phyloP scores from a whole-genome alignment of 73 alveolate species.

The Durusdinium trenchii region DNA sequence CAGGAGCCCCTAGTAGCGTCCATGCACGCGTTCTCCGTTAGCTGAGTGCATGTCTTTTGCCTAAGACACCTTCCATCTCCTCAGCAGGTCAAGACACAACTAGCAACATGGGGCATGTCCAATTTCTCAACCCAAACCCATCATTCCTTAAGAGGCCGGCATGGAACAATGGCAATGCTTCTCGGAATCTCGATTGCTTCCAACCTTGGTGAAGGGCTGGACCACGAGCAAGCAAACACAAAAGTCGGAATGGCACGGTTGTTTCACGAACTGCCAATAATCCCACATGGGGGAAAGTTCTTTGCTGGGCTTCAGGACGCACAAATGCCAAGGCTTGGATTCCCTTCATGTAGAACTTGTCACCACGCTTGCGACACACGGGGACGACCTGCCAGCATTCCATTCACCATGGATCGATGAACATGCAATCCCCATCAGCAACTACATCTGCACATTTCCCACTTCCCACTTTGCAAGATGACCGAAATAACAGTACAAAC shows the following conservation, averaged over 20 bases:
- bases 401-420: too few species aligned
- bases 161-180: slow-evolving; percentile 90
- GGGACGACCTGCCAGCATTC: slow-evolving; percentile 57
- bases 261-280: neutral
- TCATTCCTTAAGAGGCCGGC: slow-evolving; percentile 2
- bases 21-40: neutral
- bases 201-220: slow-evolving; percentile 25
- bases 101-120: neutral
- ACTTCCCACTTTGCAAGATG: too few species aligned
- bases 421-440: too few species aligned
- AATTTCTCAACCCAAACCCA: too few species aligned
- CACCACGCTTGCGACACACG: slow-evolving; percentile 93
- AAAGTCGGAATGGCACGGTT: too few species aligned
- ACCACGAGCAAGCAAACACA: too few species aligned
- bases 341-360: slow-evolving; percentile 87
- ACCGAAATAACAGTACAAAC: too few species aligned
- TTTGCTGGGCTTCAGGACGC: neutral
- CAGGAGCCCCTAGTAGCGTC: too few species aligned
- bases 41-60: slow-evolving; percentile 42
- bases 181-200: slow-evolving; percentile 94
- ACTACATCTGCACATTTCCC: too few species aligned
- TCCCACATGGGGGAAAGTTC: too few species aligned
- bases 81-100: neutral
- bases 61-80: slow-evolving; percentile 75
- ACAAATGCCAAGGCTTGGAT: slow-evolving; percentile 92